Base-by-base conservation (phyloP, 1,284 basidiomycete species). In the Singerocomus inundabilis region DNA sequence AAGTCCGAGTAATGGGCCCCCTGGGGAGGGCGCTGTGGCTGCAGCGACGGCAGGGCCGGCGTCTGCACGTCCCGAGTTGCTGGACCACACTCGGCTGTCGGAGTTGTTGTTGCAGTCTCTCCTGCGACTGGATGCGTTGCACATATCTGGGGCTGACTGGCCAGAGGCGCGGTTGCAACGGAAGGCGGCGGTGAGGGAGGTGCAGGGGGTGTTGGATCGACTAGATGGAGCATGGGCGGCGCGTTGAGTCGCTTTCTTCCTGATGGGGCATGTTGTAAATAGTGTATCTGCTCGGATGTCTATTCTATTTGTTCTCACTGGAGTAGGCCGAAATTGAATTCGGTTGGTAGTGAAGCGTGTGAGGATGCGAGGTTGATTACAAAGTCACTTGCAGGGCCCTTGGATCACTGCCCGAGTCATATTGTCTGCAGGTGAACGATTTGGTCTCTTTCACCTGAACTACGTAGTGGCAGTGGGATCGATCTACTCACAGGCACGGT, bases 81-180 rank as follows among this genome's bases (percentile, higher is more conserved):
- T 54, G 16, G 83, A 87, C 54, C 84, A 87, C 56, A 64, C 71
- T 11, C 77, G 85, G 10, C 68, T 91, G 39, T 82, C 79, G 18
- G 88, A 91, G 67, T 68, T 88, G 46, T 74, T 93, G 25, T 73
- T 93, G 25, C 91, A 93, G 66, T 76, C 80, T 13, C 73, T 93
- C 24, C 75, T 93, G 8, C 79, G 87, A 35, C 72, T 93, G 26
- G 91, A 93, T 61, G 84, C 84, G 44, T 75, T 92, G 60, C 70
- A 71, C 29, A 73, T 84, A 25, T 82, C 88, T 44, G 76, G 79
- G 30, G 44, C 31, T 30, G 77, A 81, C 45, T 92, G 88, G 85
- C 76, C 80, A 16, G 74, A 81, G 5, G 90, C 89, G 16, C 74
- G 91, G 54, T 70, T 72, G 53, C 79, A 86, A 62, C 74, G 90